phyloP scores from a whole-genome alignment of 257 asterid species.

The Eucommia ulmoides region DNA sequence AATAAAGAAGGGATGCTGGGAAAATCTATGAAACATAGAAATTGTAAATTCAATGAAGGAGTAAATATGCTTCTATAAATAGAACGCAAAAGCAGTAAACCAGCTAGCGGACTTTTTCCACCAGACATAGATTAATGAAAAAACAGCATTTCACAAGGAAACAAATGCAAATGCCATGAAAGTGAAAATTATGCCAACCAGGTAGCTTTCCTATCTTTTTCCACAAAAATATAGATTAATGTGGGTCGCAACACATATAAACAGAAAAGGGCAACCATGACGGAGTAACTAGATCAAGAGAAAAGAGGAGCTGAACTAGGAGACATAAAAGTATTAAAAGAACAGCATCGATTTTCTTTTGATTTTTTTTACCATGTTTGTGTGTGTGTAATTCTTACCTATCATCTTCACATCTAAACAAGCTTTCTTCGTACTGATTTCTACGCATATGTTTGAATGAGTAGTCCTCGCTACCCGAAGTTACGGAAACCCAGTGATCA shows the following conservation, averaged over 20 bases:
- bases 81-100: background rate
- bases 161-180: background rate
- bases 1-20: background rate
- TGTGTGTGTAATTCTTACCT: slow-evolving; percentile 47
- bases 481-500: slow-evolving; percentile 95
- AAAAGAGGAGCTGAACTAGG: background rate
- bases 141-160: background rate
- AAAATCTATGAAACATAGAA: background rate
- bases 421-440: slow-evolving; percentile 96
- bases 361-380: too few relatives aligned
- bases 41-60: background rate
- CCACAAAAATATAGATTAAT: background rate
- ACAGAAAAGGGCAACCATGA: background rate
- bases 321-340: background rate
- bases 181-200: too few relatives aligned
- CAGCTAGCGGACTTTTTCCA: background rate
- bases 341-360: too few relatives aligned
- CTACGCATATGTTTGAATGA: slow-evolving; percentile 95
- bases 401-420: slow-evolving; percentile 97
- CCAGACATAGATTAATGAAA: background rate
- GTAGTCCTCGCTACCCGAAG: slow-evolving; percentile 99
- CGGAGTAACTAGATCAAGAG: background rate
- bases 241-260: background rate
- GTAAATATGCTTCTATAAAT: background rate
- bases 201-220: background rate